Evolutionary conservation across 2,329 filamentous ascomycete genomes (phyloP).

Genomic region (Xylariaceae sp.): DNA sequence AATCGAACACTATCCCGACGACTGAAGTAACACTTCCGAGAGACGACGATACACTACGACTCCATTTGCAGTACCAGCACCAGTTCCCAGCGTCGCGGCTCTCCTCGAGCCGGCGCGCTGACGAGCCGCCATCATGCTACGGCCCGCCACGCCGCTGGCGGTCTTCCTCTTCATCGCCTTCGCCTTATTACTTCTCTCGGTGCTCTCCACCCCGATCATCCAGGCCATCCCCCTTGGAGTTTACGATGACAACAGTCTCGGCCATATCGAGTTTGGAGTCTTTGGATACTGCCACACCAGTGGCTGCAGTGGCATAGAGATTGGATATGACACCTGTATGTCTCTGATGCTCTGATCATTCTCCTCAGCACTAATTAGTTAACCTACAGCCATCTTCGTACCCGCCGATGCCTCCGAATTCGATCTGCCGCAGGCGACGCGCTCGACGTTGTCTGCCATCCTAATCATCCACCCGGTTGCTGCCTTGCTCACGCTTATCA

Average conservation of each 20-base stretch:
- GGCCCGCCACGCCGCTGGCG: slow-evolving; percentile 87
- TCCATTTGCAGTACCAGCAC: slow-evolving; percentile 3
- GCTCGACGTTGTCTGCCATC: slow-evolving; percentile 74
- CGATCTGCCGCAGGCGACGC: slow-evolving; percentile 51
- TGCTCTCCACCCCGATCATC: slow-evolving; percentile 89
- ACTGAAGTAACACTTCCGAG: background rate
- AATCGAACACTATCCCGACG: background rate
- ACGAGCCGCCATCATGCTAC: slow-evolving; percentile 64
- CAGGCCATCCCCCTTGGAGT: slow-evolving; percentile 78
- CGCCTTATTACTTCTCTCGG: slow-evolving; percentile 77
- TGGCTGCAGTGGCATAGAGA: slow-evolving; percentile 67
- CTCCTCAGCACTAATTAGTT: slow-evolving; percentile 6
- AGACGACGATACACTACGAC: background rate
- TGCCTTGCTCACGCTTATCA: slow-evolving; percentile 78
- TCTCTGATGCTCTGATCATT: background rate
- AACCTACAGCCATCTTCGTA: slow-evolving; percentile 19
- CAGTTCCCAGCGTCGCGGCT: slow-evolving; percentile 26
- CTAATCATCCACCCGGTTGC: slow-evolving; percentile 92
- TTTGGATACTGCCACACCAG: slow-evolving; percentile 78
- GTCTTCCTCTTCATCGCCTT: slow-evolving; percentile 84
- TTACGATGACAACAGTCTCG: slow-evolving; percentile 75
- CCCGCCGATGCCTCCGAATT: slow-evolving; percentile 43
- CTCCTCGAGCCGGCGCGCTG: slow-evolving; percentile 31
- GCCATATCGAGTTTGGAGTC: slow-evolving; percentile 86
- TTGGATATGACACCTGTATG: slow-evolving; percentile 83